phyloP scores from a whole-genome alignment of 2,329 filamentous ascomycete genomes.

The Phialophora expanda region DNA sequence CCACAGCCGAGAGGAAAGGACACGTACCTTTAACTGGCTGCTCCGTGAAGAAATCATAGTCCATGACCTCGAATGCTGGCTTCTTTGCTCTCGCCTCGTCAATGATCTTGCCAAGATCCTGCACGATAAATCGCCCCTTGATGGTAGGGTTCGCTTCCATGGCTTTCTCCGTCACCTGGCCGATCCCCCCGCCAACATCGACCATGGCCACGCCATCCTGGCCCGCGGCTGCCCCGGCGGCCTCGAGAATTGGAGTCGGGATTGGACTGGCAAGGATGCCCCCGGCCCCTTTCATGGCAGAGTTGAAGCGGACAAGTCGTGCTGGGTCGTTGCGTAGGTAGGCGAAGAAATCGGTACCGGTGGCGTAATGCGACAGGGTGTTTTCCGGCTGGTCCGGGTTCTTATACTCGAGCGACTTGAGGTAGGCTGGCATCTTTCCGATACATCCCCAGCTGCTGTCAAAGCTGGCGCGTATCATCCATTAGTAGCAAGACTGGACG shows the following conservation, averaged over 20 bases:
- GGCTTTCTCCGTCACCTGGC: constrained; percentile 38
- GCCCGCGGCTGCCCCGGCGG: not conserved
- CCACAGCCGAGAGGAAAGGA: not conserved
- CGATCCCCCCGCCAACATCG: constrained; percentile 40
- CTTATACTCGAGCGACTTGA: constrained; percentile 22
- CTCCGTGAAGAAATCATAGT: constrained; percentile 43
- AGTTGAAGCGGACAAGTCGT: constrained; percentile 23
- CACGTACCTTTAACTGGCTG: constrained; percentile 42
- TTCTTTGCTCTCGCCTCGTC: constrained; percentile 39
- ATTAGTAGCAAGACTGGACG: not conserved
- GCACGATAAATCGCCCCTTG: constrained; percentile 40
- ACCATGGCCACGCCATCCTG: constrained; percentile 41
- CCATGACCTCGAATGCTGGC: constrained; percentile 35
- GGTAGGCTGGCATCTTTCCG: constrained; percentile 23
- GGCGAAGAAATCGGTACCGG: constrained; percentile 23
- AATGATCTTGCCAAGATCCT: constrained; percentile 49
- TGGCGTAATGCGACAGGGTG: constrained; percentile 25
- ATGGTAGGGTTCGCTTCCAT: constrained; percentile 30
- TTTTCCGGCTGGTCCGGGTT: constrained; percentile 26
- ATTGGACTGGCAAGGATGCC: constrained; percentile 16
- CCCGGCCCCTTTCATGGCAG: constrained; percentile 21
- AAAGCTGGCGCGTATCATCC: constrained; percentile 4
- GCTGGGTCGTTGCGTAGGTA: constrained; percentile 21
- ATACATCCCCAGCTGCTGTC: constrained; percentile 26
- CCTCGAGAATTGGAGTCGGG: constrained; percentile 8